Percentiles rank a stretch among this genome's conserved stretches.
phyloP scores from a whole-genome alignment of 2,329 filamentous ascomycete genomes.

The Venturia carpophila region DNA sequence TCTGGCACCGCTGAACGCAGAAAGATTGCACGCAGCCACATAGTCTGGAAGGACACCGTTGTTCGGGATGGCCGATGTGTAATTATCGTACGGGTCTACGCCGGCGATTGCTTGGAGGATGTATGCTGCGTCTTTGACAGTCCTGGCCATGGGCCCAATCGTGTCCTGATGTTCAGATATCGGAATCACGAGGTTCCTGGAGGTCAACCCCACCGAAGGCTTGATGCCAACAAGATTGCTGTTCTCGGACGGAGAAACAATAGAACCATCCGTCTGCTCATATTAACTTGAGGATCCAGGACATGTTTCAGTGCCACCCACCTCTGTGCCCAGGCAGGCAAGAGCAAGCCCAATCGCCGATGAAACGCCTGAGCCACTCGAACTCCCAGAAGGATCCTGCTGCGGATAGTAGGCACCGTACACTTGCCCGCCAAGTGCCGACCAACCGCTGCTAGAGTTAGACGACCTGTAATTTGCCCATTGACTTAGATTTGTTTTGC shows the following conservation, averaged over 20 bases:
- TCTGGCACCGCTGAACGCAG: constrained; percentile 48
- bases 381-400: constrained; percentile 56
- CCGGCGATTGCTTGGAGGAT: constrained; percentile 53
- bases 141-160: constrained; percentile 50
- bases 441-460: constrained; percentile 57
- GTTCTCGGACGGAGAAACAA: constrained; percentile 47
- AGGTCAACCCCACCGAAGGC: constrained; percentile 53
- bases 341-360: constrained; percentile 52
- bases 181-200: constrained; percentile 56
- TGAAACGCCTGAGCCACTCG: constrained; percentile 48
- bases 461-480: constrained; percentile 56
- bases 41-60: constrained; percentile 50
- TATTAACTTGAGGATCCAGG: not conserved
- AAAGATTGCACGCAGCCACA: constrained; percentile 47
- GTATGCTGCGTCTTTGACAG: constrained; percentile 51
- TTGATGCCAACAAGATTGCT: constrained; percentile 62
- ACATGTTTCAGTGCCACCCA: constrained; percentile 21
- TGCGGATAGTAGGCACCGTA: constrained; percentile 53
- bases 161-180: constrained; percentile 52
- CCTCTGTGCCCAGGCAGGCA: constrained; percentile 53
- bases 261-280: constrained; percentile 52
- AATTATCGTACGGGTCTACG: constrained; percentile 47
- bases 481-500: constrained; percentile 57
- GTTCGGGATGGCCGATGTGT: constrained; percentile 51
- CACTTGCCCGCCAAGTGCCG: constrained; percentile 54